These are phyloP conservation scores for Beta macrorhiza DNA, from an alignment of 179 eudicot species.

Conservation along the genomic window DNA sequence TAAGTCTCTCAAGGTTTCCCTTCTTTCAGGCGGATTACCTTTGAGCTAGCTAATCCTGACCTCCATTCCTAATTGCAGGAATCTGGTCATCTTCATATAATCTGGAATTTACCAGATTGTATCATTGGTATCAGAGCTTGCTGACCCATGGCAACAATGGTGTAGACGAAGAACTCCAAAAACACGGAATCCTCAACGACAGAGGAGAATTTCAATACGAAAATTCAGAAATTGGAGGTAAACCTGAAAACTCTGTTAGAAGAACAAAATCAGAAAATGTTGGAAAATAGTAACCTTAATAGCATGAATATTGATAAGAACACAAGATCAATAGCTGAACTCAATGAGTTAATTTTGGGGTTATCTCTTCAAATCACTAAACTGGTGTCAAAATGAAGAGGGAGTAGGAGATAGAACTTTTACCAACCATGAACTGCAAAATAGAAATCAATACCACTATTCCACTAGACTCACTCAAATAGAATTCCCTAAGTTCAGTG, in stretches of 20 bases:
- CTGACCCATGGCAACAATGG: too few species aligned
- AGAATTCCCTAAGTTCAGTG: slow-evolving; percentile 2
- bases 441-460: not conserved
- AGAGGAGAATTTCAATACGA: too few species aligned
- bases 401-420: not conserved
- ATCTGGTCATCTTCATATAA: too few species aligned
- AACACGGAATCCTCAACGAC: too few species aligned
- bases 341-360: not conserved
- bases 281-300: not conserved
- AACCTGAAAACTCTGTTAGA: not conserved
- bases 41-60: too few species aligned
- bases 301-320: not conserved
- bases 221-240: not conserved
- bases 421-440: not conserved
- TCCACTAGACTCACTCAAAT: not conserved
- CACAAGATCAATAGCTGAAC: not conserved
- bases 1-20: too few species aligned
- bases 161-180: too few species aligned
- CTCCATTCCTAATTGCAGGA: too few species aligned
- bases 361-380: not conserved
- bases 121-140: too few species aligned
- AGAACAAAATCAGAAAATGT: not conserved
- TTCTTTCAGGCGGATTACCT: too few species aligned
- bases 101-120: too few species aligned
- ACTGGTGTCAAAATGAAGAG: not conserved